Evolutionary conservation across 192 early-diverging fungal genomes (phyloP).

Genomic region (Thamnidium elegans): DNA sequence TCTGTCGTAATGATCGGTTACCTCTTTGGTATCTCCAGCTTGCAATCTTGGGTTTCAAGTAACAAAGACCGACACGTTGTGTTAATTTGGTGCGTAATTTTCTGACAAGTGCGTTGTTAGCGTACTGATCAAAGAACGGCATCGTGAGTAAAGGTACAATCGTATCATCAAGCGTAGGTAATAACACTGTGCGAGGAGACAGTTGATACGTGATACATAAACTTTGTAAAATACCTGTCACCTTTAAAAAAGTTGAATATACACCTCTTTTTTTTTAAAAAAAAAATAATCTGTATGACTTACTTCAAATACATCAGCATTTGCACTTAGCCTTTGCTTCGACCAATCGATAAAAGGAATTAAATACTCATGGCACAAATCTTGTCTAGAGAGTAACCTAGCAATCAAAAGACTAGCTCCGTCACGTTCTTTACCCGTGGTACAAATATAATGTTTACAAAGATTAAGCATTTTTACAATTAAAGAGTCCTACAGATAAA

Average conservation of each 20-base stretch:
- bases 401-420: constrained; percentile 79
- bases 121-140: constrained; percentile 49
- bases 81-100: constrained; percentile 82
- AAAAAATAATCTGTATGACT: neutral
- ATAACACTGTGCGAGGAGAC: constrained; percentile 60
- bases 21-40: constrained; percentile 73
- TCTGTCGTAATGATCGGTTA: constrained; percentile 55
- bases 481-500: constrained; percentile 61
- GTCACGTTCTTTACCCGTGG: constrained; percentile 84
- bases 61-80: constrained; percentile 81
- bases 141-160: constrained; percentile 42
- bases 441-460: constrained; percentile 63
- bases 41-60: constrained; percentile 67
- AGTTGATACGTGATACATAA: constrained; percentile 70
- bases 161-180: constrained; percentile 49
- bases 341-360: constrained; percentile 74
- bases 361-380: constrained; percentile 61
- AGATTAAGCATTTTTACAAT: constrained; percentile 66
- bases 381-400: constrained; percentile 72
- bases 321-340: constrained; percentile 26
- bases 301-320: constrained; percentile 52
- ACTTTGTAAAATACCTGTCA: constrained; percentile 59
- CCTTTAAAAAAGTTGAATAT: constrained; percentile 26
- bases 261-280: neutral
- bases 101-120: constrained; percentile 69